Evolutionary conservation across 2,329 filamentous ascomycete genomes (phyloP), one percentile per base, ranked within the genome.

Genomic region (Penicillium sp.): DNA sequence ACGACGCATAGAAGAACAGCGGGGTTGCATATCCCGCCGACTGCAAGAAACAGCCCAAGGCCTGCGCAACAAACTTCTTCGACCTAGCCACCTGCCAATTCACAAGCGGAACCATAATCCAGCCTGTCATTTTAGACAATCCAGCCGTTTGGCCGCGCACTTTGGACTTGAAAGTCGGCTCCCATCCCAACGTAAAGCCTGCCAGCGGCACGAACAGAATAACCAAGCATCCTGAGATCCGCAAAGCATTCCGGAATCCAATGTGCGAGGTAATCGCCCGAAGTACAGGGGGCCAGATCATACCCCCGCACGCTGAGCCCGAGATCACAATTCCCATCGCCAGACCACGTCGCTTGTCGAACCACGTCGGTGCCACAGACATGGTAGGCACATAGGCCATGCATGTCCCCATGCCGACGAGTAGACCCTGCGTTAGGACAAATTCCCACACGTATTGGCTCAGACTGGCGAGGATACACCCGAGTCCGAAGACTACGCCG

Each of bases 21-120:
- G 70, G 70, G 11, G 66, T 68, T 13, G 65, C 63, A 49, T 71
- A 72, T 1, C 65, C 69, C 7, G 67, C 66, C 2, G 67, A 64
- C 42, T 72, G 68, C 36, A 73, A 48, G 40, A 68, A 62, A 23
- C 64, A 64, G 5, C 64, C 64, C 1, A 68, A 32, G 3, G 64
- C 64, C 40, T 72, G 69, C 2, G 69, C 60, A 6, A 67, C 50
- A 46, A 73, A 74, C 8, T 62, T 64, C 18, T 58, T 55, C 0
- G 59, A 52, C 11, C 47, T 49, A 1, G 58, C 60, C 6, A 61
- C 52, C 1, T 55, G 47, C 54, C 53, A 63, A 43, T 70, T 62
- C 6, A 69, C 61, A 3, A 68, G 55, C 2, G 68, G 61, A 1
- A 68, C 52, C 40, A 50, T 60, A 20, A 46, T 48, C 50, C 51